Evolutionary conservation across 176 grass and related monocot genomes (phyloP).

Genomic region (Aegilops longissima): DNA sequence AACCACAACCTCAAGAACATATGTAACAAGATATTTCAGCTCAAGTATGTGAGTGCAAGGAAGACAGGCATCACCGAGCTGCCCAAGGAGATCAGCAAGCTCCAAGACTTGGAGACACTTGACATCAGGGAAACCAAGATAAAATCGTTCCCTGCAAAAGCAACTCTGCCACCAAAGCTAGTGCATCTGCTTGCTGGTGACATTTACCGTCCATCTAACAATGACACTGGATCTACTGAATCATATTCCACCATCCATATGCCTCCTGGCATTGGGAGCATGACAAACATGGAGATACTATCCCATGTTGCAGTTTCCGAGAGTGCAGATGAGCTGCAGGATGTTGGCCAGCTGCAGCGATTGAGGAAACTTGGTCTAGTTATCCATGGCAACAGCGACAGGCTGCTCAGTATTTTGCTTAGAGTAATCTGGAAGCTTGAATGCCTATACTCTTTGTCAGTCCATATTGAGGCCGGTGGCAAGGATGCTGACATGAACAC

Average conservation of each 20-base stretch:
- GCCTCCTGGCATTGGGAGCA: neutral
- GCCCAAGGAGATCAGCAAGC: constrained; percentile 28
- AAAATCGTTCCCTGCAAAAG: neutral
- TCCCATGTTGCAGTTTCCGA: neutral
- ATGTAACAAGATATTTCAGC: constrained; percentile 15
- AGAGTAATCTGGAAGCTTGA: neutral
- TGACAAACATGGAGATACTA: neutral
- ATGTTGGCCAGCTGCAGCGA: neutral
- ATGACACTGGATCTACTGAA: too few relatives aligned
- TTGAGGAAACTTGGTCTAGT: neutral
- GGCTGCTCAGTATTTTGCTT: neutral
- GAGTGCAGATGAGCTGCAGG: neutral
- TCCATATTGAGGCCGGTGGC: neutral
- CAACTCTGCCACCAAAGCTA: neutral
- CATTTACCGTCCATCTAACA: neutral
- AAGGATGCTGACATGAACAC: neutral
- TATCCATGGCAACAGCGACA: neutral
- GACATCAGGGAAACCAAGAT: constrained; percentile 36
- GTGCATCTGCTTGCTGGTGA: neutral
- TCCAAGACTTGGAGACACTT: constrained; percentile 27
- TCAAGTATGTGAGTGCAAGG: neutral
- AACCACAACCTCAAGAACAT: constrained; percentile 7
- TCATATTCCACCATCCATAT: neutral
- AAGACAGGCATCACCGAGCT: neutral
- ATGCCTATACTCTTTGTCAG: neutral